phyloP scores from a whole-genome alignment of 805 yeast species.

The Saccharomycopsis amapae region DNA sequence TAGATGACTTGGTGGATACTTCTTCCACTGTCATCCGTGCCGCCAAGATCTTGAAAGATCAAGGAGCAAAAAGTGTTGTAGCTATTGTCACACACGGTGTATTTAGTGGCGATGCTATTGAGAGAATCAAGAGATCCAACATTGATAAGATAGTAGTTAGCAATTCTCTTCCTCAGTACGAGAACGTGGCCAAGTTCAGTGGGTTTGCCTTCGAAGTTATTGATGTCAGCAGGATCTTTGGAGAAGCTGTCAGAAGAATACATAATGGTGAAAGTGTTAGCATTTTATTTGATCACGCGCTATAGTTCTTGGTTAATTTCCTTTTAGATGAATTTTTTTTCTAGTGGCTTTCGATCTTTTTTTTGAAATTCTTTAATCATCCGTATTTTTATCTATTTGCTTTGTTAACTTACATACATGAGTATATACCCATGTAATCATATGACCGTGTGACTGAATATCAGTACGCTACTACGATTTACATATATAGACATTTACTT shows the following conservation, averaged over 20 bases:
- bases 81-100: slow-evolving; percentile 91
- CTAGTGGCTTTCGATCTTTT: too few relatives aligned
- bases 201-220: slow-evolving; percentile 69
- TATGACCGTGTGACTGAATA: too few relatives aligned
- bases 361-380: too few relatives aligned
- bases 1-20: slow-evolving; percentile 93
- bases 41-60: slow-evolving; percentile 83
- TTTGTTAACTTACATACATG: too few relatives aligned
- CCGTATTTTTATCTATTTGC: too few relatives aligned
- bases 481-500: too few relatives aligned
- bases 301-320: too few relatives aligned
- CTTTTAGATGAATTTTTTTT: too few relatives aligned
- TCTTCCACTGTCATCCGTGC: slow-evolving; percentile 89
- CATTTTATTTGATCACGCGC: slow-evolving; percentile 72
- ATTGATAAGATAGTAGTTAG: slow-evolving; percentile 86
- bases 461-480: too few relatives aligned
- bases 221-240: slow-evolving; percentile 83
- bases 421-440: too few relatives aligned
- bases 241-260: slow-evolving; percentile 91
- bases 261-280: slow-evolving; percentile 96
- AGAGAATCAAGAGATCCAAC: slow-evolving; percentile 54
- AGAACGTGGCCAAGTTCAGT: slow-evolving; percentile 38
- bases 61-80: slow-evolving; percentile 82
- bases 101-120: slow-evolving; percentile 85
- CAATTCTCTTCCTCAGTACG: slow-evolving; percentile 82